Percentiles rank a stretch among this genome's conserved stretches.
phyloP scores from a whole-genome alignment of 2,329 filamentous ascomycete genomes.

The Coniochaeta sp. region DNA sequence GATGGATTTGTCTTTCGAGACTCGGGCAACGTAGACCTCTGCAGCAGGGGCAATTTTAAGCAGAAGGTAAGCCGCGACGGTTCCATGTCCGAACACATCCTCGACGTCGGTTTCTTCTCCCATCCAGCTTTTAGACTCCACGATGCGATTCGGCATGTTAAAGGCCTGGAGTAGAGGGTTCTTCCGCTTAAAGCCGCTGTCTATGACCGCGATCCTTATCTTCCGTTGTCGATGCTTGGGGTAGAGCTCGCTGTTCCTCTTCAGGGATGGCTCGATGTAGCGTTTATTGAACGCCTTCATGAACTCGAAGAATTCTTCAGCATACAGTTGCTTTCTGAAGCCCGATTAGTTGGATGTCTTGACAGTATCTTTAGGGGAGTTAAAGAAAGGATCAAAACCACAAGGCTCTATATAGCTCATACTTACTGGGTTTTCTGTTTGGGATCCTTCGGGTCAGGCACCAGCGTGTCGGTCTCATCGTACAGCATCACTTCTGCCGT shows the following conservation, averaged over 20 bases:
- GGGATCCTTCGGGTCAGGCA: background rate
- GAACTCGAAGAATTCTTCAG: background rate
- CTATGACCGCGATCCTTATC: background rate
- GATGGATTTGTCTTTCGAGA: background rate
- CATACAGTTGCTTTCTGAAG: background rate
- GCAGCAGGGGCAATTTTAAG: background rate
- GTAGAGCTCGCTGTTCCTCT: background rate
- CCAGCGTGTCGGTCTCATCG: background rate
- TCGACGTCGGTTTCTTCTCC: background rate
- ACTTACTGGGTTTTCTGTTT: background rate
- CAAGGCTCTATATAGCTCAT: background rate
- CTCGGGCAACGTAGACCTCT: background rate
- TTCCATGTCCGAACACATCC: background rate
- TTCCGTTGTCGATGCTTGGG: background rate
- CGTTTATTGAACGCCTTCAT: background rate
- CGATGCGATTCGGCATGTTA: background rate
- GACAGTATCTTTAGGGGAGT: background rate
- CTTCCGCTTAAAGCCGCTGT: background rate
- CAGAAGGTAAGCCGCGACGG: background rate
- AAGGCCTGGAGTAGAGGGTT: background rate
- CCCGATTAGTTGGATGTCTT: background rate
- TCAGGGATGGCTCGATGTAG: background rate
- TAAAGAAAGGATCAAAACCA: too few species aligned
- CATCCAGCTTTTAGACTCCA: background rate
- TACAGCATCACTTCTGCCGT: background rate